Evolutionary conservation across 306 rosid genomes (phyloP).

Genomic region (Malus fusca): DNA sequence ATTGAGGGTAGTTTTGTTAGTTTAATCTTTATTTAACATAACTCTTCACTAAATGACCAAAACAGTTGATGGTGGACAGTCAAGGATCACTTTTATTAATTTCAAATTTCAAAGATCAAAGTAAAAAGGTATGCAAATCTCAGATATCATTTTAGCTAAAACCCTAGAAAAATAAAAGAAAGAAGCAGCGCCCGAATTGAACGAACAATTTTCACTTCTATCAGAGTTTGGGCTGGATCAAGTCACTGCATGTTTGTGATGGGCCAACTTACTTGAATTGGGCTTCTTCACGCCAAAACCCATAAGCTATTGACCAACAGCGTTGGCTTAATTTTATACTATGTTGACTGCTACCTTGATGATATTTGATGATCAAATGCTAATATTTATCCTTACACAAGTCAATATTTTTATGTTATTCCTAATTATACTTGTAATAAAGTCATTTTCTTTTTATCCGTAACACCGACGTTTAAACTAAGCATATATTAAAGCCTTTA

Average conservation of each 20-base stretch:
- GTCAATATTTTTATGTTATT: too few species aligned
- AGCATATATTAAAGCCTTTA: background rate
- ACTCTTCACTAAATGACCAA: accelerated
- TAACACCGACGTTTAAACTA: background rate
- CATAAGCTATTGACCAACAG: background rate
- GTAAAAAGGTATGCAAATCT: accelerated
- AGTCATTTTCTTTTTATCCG: background rate
- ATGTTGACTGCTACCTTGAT: background rate
- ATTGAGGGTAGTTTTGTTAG: too few species aligned
- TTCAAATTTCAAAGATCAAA: too few species aligned
- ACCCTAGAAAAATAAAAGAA: too few species aligned
- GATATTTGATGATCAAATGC: background rate
- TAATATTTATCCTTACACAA: background rate
- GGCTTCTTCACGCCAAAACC: background rate
- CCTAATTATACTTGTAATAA: background rate
- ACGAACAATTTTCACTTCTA: background rate
- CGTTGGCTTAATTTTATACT: background rate
- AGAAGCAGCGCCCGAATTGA: too few species aligned
- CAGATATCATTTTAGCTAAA: accelerated
- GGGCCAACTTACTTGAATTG: background rate
- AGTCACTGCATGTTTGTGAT: background rate
- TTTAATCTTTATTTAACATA: too few species aligned
- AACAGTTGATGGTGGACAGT: too few species aligned
- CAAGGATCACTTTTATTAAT: too few species aligned
- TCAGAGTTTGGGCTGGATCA: background rate